These are phyloP conservation scores for Aspergillus sp. DNA, from an alignment of 2,329 filamentous ascomycete species.

Conservation along the genomic window DNA sequence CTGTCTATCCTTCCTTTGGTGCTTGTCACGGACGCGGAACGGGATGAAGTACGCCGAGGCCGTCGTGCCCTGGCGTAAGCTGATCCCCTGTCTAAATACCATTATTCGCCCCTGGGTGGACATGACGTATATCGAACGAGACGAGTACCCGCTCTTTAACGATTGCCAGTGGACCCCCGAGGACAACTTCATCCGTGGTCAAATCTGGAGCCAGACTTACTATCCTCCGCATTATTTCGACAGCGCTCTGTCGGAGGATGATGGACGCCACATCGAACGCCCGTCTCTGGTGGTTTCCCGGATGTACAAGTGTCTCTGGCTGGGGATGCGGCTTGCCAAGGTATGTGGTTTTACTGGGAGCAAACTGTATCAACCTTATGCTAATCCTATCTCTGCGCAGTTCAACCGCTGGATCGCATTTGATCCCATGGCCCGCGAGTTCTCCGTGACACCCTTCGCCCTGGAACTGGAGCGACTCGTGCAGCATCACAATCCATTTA, in stretches of 20 bases:
- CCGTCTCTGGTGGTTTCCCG: slow-evolving; percentile 49
- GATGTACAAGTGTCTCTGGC: slow-evolving; percentile 52
- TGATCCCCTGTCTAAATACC: slow-evolving; percentile 55
- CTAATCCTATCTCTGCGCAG: slow-evolving; percentile 17
- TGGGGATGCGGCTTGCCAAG: slow-evolving; percentile 44
- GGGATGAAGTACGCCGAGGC: slow-evolving; percentile 41
- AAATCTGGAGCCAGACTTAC: slow-evolving; percentile 51
- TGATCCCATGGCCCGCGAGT: slow-evolving; percentile 26
- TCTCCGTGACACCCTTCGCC: slow-evolving; percentile 33
- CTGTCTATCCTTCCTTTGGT: slow-evolving; percentile 54
- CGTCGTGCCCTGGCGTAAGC: slow-evolving; percentile 51
- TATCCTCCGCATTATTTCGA: slow-evolving; percentile 54
- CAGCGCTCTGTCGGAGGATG: slow-evolving; percentile 51
- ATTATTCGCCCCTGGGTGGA: slow-evolving; percentile 42
- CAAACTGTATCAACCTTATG: neutral
- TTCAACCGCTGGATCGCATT: slow-evolving; percentile 43
- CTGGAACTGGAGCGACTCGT: slow-evolving; percentile 21
- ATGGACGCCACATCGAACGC: slow-evolving; percentile 53
- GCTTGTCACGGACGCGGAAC: slow-evolving; percentile 35
- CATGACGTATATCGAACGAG: slow-evolving; percentile 35
- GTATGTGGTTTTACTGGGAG: slow-evolving; percentile 28
- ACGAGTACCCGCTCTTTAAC: slow-evolving; percentile 44
- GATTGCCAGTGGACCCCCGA: slow-evolving; percentile 54
- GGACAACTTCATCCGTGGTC: slow-evolving; percentile 58
- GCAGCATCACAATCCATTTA: slow-evolving; percentile 12